Base-by-base conservation (phyloP, 2,329 filamentous ascomycete species). In the Aureobasidium sp. region DNA sequence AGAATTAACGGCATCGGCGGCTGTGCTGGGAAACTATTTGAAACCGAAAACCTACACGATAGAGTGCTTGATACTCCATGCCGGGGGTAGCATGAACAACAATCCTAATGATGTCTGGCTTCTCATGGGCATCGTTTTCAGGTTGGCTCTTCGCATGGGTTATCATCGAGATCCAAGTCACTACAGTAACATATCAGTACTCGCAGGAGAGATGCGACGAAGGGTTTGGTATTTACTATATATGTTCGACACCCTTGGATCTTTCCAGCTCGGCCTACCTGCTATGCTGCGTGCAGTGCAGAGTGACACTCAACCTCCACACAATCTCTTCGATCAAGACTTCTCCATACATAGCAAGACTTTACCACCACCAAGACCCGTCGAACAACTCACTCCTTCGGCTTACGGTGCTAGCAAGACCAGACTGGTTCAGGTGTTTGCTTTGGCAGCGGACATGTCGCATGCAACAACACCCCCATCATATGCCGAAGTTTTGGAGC, bases 191-290 rank as follows among this genome's bases (percentile, higher is more conserved):
- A 74, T 81, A 30, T 72, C 73, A 0, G 68, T 71, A 0, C 77
- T 80, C 39, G 64, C 74, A 0, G 72, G 73, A 2, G 78, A 81
- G 65, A 81, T 81, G 77, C 71, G 79, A 25, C 70, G 76, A 34
- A 70, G 78, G 1, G 65, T 75, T 0, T 81, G 79, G 78, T 69
- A 73, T 7, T 69, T 73, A 0, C 67, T 79, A 1, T 73, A 71
- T 47, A 77, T 78, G 65, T 65, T 79, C 4, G 79, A 81, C 37
- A 69, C 77, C 0, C 63, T 80, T 9, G 71, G 79, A 44, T 79
- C 77, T 0, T 79, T 78, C 45, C 76, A 80, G 60, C 71, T 80
- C 41, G 79, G 79, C 0, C 69, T 81, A 21, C 79, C 79, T 2
- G 77, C 76, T n/a, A 77, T 80, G 73, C 74, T 80, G 13, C 71